Conservation (phyloP, 129 eudicot genomes). For the Helianthus tuberosus region DNA sequence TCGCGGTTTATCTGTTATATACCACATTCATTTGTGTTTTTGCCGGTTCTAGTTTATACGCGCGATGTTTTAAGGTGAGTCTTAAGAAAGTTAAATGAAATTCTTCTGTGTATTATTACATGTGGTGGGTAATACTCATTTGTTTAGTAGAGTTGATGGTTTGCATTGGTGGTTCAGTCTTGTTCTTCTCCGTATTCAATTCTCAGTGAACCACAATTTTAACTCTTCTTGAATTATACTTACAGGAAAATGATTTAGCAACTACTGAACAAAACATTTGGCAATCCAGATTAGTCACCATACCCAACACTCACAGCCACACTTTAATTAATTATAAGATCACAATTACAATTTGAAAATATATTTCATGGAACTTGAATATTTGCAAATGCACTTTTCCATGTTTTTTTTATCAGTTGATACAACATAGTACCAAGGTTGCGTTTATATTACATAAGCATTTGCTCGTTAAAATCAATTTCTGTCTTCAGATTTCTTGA, state of each 20-base stretch:
- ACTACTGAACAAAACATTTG: neutral
- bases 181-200: neutral
- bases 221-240: neutral
- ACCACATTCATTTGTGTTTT: slow-evolving; percentile 7
- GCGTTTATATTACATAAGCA: neutral
- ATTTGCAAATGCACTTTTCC: neutral
- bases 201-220: neutral
- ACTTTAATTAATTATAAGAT: neutral
- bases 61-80: neutral
- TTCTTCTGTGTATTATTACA: neutral
- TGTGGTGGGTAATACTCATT: too few species aligned
- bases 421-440: neutral
- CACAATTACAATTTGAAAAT: neutral
- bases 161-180: too few species aligned
- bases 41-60: slow-evolving; percentile 8
- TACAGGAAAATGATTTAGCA: slow-evolving; percentile 29
- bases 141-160: too few species aligned
- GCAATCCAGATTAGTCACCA: too few species aligned
- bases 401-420: neutral
- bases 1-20: neutral
- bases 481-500: neutral
- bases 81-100: neutral
- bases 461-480: neutral
- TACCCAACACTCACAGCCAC: neutral
- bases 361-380: neutral